A percentile compares a stretch with the other conserved stretches of the same genome.
Evolutionary conservation across 2,329 filamentous ascomycete species (phyloP).

Genomic region (Scortechinia acanthostroma): DNA sequence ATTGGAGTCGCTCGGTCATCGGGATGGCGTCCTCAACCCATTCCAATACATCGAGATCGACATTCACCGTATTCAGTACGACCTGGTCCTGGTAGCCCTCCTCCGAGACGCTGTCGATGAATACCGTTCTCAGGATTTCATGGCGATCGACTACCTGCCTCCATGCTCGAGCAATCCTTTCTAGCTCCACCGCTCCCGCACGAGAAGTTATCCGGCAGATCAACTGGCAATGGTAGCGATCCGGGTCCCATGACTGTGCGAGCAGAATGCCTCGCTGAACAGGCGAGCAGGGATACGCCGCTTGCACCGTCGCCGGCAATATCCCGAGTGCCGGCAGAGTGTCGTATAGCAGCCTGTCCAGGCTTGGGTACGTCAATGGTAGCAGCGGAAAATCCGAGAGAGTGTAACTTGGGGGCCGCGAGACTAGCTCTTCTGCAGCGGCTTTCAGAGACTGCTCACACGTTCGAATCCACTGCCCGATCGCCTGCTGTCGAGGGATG

Average conservation of each 20-base stretch:
- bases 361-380: conserved; percentile 34
- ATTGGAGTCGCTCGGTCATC: conserved; percentile 4
- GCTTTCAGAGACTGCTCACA: conserved; percentile 37
- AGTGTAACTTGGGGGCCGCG: conserved; percentile 36
- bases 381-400: conserved; percentile 38
- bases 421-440: conserved; percentile 28
- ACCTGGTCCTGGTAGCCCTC: conserved; percentile 40
- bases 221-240: conserved; percentile 8
- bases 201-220: conserved; percentile 5
- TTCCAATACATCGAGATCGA: conserved; percentile 29
- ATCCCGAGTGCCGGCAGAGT: too few relatives aligned
- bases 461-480: conserved; percentile 34
- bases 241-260: conserved; percentile 9
- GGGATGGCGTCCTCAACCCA: conserved; percentile 23
- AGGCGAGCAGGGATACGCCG: conserved; percentile 11
- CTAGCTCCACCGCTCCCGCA: conserved; percentile 5
- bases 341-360: conserved; percentile 33
- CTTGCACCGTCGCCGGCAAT: conserved; percentile 31
- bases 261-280: conserved; percentile 12
- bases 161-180: conserved; percentile 11
- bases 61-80: conserved; percentile 39
- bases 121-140: conserved; percentile 34
- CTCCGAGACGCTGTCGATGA: conserved; percentile 38
- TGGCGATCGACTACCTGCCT: conserved; percentile 12
- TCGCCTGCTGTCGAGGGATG: conserved; percentile 29